Conservation (phyloP, 2,329 filamentous ascomycete genomes). For the Diaporthe capsici region DNA sequence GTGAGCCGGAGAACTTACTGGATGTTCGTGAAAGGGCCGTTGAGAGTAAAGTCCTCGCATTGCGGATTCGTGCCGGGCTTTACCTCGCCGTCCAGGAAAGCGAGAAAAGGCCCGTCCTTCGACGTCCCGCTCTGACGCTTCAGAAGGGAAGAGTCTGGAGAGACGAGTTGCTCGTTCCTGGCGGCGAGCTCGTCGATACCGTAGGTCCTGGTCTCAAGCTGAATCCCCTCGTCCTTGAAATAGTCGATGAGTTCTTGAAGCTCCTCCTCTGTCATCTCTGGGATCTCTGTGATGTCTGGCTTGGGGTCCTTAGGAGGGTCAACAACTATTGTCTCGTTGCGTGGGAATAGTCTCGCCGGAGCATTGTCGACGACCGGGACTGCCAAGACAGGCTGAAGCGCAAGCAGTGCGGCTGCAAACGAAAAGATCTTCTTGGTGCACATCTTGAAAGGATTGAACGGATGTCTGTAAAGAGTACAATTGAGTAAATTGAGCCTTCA, state of each 20-base stretch:
- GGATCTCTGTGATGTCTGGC: constrained; percentile 19
- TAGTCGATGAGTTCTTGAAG: constrained; percentile 18
- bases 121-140: constrained; percentile 14
- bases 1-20: neutral
- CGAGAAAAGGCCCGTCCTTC: constrained; percentile 19
- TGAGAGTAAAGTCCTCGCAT: constrained; percentile 26
- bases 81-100: constrained; percentile 10
- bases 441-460: neutral
- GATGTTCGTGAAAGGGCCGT: constrained; percentile 30
- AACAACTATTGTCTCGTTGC: constrained; percentile 10
- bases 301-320: constrained; percentile 19
- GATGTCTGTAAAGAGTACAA: neutral
- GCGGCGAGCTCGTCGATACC: constrained; percentile 7
- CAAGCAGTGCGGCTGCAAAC: constrained; percentile 3
- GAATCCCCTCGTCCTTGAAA: neutral
- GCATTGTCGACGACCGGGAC: constrained; percentile 4
- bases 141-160: constrained; percentile 4
- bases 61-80: neutral
- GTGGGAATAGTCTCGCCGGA: neutral
- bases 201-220: constrained; percentile 4
- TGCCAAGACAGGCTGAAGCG: neutral
- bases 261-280: constrained; percentile 19
- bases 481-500: neutral
- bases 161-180: constrained; percentile 9
- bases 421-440: constrained; percentile 20